These are phyloP conservation scores for Chrysoporthe deuterocubensis DNA, from an alignment of 2,329 filamentous ascomycete species.

Conservation along the genomic window DNA sequence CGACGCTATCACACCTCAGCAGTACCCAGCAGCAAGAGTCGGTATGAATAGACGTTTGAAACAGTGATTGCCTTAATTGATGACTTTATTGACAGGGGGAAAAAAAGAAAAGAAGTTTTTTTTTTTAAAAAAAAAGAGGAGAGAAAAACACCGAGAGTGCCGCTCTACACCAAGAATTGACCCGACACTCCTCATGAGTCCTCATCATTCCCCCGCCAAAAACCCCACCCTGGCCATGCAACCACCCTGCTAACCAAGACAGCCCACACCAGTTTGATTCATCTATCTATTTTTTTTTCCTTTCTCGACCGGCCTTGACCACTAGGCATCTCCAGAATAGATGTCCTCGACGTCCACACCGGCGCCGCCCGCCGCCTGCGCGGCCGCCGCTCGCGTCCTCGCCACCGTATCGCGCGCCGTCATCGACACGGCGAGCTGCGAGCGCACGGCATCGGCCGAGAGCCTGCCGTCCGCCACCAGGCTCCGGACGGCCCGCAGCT, in stretches of 20 bases:
- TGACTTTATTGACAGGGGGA: not conserved
- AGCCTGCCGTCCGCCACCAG: not conserved
- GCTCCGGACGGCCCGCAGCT: not conserved
- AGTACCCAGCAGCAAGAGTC: no score
- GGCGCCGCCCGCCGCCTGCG: not conserved
- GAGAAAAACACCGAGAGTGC: not conserved
- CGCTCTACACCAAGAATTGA: not conserved
- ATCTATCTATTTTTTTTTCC: not conserved
- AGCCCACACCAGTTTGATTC: not conserved
- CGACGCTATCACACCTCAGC: no score
- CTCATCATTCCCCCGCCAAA: not conserved
- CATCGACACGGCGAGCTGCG: slow-evolving; percentile 5
- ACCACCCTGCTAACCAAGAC: not conserved
- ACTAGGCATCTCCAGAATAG: not conserved
- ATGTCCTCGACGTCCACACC: not conserved
- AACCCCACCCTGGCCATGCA: not conserved
- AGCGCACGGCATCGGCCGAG: not conserved
- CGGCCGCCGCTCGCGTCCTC: not conserved
- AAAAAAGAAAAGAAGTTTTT: not conserved
- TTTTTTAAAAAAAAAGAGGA: not conserved
- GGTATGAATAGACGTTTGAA: no score
- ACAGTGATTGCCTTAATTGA: no score
- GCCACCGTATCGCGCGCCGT: not conserved
- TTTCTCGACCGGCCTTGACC: not conserved
- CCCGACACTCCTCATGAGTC: not conserved